Base-by-base conservation (phyloP, 495 filamentous ascomycete species). In the Trichoderma virens region DNA sequence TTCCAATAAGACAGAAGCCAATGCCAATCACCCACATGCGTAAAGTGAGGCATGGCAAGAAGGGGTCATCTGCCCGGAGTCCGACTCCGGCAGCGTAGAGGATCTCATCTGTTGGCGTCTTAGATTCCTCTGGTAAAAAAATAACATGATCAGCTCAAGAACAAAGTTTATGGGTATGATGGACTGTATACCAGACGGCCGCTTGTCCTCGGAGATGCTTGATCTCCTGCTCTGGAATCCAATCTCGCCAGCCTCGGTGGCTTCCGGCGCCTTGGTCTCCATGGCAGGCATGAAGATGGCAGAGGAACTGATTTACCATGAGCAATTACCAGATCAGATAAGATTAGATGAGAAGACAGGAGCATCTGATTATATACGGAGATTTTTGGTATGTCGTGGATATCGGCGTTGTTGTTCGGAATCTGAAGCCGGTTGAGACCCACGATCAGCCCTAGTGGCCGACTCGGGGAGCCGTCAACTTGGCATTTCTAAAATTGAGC, bases 21-120 rank as follows among this genome's bases (percentile, higher is more conserved):
- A 63, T 47, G 39, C 62, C 62, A 47, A 63, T 63, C 35, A 54
- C 39, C 62, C 62, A 63, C 35, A 41, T 43, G 14, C 62, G 62
- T 3, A 65, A 9, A 41, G 63, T 62, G 27, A 32, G 31, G 43
- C 34, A 59, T 32, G 63, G 63, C 35, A 61, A 23, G 7, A 14
- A 5, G 14, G 63, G 43, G 20, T 65, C 47, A 20, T 65, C 72
- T 16, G 45, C n/a, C 20, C 45, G 16, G 20, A 51, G 45, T 51
- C 45, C 45, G 45, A 51, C 45, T 27, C 45, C 45, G 6, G 45
- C 45, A 7, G 45, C 45, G 4, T n/a, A 51, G 45, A 51, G 45
- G n/a, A 51, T n/a, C 45, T 51, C 45, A 20, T 51, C n/a, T 25
- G 45, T 51, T 5, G 45, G 18, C 20, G 45, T 51, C n/a, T 20